Conservation (phyloP, 768 basidiomycete species). For the Pisolithus orientalis region DNA sequence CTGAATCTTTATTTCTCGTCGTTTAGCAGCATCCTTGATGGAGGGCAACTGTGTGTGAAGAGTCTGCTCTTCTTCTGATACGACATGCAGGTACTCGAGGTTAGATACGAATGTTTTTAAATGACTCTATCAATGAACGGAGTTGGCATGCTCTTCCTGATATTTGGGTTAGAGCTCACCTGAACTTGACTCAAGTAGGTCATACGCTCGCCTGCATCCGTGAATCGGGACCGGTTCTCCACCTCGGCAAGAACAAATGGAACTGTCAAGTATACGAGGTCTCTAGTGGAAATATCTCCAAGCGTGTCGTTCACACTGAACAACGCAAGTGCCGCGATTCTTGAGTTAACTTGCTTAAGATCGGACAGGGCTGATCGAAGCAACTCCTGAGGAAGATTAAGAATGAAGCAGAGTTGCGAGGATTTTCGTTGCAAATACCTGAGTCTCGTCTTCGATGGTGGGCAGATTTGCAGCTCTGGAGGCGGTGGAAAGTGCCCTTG, state of each 20-base stretch:
- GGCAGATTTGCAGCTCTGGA: constrained; percentile 34
- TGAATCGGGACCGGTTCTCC: constrained; percentile 50
- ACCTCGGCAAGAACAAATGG: constrained; percentile 65
- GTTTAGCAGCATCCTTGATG: constrained; percentile 58
- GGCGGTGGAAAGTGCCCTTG: constrained; percentile 32
- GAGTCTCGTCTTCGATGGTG: constrained; percentile 39
- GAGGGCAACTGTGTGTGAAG: constrained; percentile 44
- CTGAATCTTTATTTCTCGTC: constrained; percentile 84
- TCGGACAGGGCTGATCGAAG: constrained; percentile 50
- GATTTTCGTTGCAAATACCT: constrained; percentile 25
- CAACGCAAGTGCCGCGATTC: constrained; percentile 55
- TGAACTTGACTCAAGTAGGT: constrained; percentile 46
- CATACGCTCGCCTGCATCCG: constrained; percentile 53
- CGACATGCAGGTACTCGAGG: constrained; percentile 60
- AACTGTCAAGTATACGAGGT: constrained; percentile 71
- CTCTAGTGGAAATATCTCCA: constrained; percentile 73
- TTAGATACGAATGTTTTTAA: constrained; percentile 40
- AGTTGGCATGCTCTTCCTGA: constrained; percentile 1
- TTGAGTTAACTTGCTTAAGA: constrained; percentile 45
- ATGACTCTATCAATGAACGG: constrained; percentile 36
- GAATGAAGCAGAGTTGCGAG: not conserved
- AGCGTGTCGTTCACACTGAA: constrained; percentile 82
- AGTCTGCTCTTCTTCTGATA: constrained; percentile 53
- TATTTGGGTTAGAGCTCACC: constrained; percentile 36
- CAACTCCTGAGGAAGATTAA: constrained; percentile 43